phyloP scores from a whole-genome alignment of 2,329 filamentous ascomycete species.

The Beauveria asiatica region DNA sequence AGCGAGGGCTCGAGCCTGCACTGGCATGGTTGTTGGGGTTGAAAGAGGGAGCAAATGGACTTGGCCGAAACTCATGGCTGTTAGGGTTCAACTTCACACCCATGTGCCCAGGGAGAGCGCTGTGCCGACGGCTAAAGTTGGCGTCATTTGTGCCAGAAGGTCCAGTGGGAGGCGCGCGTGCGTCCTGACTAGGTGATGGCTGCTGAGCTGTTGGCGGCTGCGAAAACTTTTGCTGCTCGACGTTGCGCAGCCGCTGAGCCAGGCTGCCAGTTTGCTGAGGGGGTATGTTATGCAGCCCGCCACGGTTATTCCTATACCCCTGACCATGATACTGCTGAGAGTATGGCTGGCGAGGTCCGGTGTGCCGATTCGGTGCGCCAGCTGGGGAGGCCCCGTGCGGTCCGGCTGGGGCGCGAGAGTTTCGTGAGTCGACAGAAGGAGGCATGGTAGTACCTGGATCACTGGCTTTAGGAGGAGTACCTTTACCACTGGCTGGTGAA shows the following conservation, averaged over 20 bases:
- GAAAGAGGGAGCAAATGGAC: slow-evolving; percentile 71
- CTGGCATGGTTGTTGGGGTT: slow-evolving; percentile 62
- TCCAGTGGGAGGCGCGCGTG: slow-evolving; percentile 65
- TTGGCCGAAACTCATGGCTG: slow-evolving; percentile 76
- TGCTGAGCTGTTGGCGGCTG: slow-evolving; percentile 34
- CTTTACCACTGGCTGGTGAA: slow-evolving; percentile 26
- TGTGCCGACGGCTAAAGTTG: slow-evolving; percentile 44
- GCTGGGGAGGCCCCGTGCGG: slow-evolving; percentile 24
- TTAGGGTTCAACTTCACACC: slow-evolving; percentile 54
- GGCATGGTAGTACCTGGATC: slow-evolving; percentile 28
- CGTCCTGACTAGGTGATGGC: slow-evolving; percentile 52
- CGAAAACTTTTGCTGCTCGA: slow-evolving; percentile 44
- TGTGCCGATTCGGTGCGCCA: slow-evolving; percentile 33
- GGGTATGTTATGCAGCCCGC: slow-evolving; percentile 33
- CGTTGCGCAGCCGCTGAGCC: slow-evolving; percentile 41
- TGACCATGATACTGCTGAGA: slow-evolving; percentile 38
- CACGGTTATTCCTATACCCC: slow-evolving; percentile 40
- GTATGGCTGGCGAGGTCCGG: slow-evolving; percentile 40
- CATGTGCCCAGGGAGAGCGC: slow-evolving; percentile 42
- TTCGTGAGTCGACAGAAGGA: slow-evolving; percentile 20
- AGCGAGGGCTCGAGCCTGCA: slow-evolving; percentile 62
- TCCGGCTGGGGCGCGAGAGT: slow-evolving; percentile 26
- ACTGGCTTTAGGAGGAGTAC: slow-evolving; percentile 34
- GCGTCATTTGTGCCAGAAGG: slow-evolving; percentile 52
- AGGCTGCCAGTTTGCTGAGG: slow-evolving; percentile 37